Base-by-base conservation (phyloP, 768 basidiomycete species). In the Lactarius quietus region DNA sequence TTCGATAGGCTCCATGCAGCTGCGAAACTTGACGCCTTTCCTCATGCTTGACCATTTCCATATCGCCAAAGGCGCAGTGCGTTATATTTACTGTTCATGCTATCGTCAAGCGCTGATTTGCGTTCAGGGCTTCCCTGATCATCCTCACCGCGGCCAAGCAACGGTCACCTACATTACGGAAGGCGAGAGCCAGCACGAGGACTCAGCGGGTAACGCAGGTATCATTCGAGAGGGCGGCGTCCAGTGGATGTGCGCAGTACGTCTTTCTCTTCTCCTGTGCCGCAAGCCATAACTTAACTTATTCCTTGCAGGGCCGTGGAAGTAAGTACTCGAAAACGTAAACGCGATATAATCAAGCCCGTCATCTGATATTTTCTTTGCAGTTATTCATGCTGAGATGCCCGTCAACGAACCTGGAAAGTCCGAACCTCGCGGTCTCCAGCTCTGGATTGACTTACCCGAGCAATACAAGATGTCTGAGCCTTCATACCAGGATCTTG, bases 231-330 rank as follows among this genome's bases (percentile, higher is more conserved):
- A 87, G 10, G 95, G 95, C 4, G 96, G 94, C 57, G 88, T 97
- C 2, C 95, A 98, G 72, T 97, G 95, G 93, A 96, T 96, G 95
- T 87, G 84, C 74, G 90, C 90, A 17, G 89, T 88, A 63, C 77
- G 84, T 75, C 38, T 58, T 59, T 26, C 17, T 55, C 14, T 64
- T 53, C n/a, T 23, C 29, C 8, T 43, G 9, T 26, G 18, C 9
- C 15, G 15, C 29, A 26, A 7, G 17, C 43, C 51, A 70, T 64
- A 54, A 33, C 26, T 3, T 36, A 55, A 31, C 1, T 33, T 58
- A 17, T 26, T n/a, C 48, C 62, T 59, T 65, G n/a, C 52, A 79
- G 81, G 84, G 84, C 39, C 79, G 79, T 71, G 91, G 91, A 56
- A 90, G 78, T 79, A 48, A 76, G 78, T 68, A 18, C 36, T 20